Evolutionary conservation across 192 early-diverging fungal species (phyloP).

Genomic region (Mortierella antarctica): DNA sequence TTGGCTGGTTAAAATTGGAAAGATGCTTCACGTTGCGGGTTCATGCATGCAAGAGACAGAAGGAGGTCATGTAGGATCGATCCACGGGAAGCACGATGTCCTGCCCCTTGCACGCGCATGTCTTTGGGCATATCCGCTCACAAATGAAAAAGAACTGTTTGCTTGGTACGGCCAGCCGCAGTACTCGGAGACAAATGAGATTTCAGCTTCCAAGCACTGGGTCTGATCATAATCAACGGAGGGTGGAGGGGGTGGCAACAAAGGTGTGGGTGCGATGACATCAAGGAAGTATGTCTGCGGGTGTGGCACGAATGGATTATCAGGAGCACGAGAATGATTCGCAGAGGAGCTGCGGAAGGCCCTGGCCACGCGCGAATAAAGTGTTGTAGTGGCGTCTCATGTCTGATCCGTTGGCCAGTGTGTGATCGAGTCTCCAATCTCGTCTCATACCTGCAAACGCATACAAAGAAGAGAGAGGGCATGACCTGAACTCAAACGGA

Average conservation of each 20-base stretch:
- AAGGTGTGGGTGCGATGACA: not conserved
- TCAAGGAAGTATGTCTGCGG: not conserved
- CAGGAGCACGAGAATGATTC: constrained; percentile 9
- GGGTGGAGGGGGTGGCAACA: no score
- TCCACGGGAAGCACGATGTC: no score
- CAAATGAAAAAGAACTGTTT: no score
- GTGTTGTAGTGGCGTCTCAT: constrained; percentile 1
- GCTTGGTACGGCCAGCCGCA: no score
- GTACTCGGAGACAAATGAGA: constrained; percentile 1
- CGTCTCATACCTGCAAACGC: not conserved
- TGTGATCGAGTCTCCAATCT: not conserved
- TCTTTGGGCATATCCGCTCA: no score
- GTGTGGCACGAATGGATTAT: not conserved
- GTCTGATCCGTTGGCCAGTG: constrained; percentile 23
- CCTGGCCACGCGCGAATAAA: constrained; percentile 13
- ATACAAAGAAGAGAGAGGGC: not conserved
- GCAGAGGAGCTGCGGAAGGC: not conserved
- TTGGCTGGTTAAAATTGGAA: no score
- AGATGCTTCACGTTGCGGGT: no score
- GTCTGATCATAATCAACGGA: constrained; percentile 1
- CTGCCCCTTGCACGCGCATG: no score
- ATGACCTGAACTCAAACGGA: constrained; percentile 22
- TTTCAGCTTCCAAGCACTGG: not conserved
- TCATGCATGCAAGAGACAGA: no score
- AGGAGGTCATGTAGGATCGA: no score